phyloP scores from a whole-genome alignment of 495 filamentous ascomycete genomes.

The Trichoderma gamsii region DNA sequence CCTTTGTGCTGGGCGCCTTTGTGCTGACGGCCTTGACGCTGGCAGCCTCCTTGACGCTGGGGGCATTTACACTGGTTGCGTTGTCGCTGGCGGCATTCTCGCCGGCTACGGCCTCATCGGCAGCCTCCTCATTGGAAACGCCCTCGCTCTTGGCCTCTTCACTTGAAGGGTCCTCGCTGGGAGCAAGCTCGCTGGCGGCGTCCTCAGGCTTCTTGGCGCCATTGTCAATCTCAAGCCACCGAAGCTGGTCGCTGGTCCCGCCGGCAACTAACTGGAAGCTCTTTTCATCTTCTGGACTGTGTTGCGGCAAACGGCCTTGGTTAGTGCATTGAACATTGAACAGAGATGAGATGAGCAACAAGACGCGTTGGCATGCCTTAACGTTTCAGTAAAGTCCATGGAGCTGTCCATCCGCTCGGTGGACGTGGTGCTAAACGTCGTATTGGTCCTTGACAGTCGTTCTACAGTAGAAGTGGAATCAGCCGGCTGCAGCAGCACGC shows the following conservation, averaged over 20 bases:
- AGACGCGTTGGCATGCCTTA: not conserved
- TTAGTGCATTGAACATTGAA: not conserved
- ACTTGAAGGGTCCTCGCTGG: not conserved
- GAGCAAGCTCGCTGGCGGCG: not conserved
- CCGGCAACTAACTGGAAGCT: constrained; percentile 8
- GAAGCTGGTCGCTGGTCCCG: constrained; percentile 10
- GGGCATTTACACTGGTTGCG: not conserved
- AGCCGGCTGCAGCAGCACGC: not conserved
- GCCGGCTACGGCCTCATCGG: not conserved
- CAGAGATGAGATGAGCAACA: not conserved
- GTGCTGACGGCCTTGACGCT: not conserved
- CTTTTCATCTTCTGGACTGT: not conserved
- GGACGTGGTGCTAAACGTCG: not conserved
- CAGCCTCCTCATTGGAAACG: not conserved
- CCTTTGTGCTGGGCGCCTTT: not conserved
- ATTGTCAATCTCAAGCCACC: constrained; percentile 6
- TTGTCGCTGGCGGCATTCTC: not conserved
- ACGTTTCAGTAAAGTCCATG: not conserved
- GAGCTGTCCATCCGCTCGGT: not conserved
- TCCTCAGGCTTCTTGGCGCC: not conserved
- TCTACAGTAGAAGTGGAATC: not conserved
- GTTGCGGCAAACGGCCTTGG: not conserved
- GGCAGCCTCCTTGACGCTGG: not conserved
- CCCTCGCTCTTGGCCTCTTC: not conserved
- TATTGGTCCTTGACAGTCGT: not conserved